Base-by-base conservation (phyloP, 768 basidiomycete genomes). In the Russula sp. region DNA sequence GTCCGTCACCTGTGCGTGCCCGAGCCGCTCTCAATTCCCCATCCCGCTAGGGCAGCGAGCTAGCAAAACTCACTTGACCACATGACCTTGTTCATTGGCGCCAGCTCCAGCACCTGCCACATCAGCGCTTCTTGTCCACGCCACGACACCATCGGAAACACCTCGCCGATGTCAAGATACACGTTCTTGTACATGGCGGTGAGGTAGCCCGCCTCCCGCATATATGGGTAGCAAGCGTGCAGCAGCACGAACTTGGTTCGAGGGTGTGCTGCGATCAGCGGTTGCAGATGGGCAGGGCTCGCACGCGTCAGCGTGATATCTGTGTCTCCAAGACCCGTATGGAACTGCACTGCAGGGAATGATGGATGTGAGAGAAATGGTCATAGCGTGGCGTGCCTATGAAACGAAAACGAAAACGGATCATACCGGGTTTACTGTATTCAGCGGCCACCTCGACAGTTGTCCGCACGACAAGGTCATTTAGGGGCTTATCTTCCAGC, bases 191-290 rank as follows among this genome's bases (percentile, higher is more conserved):
- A 90, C 10, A 86, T 82, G 0, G 88, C 77, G 0, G 87, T 78
- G 55, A 92, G 78, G 72, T 91, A 92, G 6, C 86, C 89, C 6
- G 88, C 89, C 61, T 91, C 89, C 45, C 85, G 81, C 4, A 84
- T 87, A 71, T 81, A 90, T 0, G 90, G 90, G 69, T 91, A 92
- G n/a, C 85, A 79, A 4, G 87, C 79, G 69, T 91, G 90, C 1
- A 92, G 77, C 16, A 92, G 77, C 20, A 92, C 82, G 61, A 92
- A 81, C 6, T 71, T 77, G 3, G 87, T 80, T 6, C 81, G 61
- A 0, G 87, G 84, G 66, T 79, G 85, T 9, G 80, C 81, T 65
- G 81, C 80, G 70, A 91, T 88, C 64, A 88, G 71, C 4, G 83
- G 77, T 69, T 91, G 89, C 70, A 91, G 73, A 54, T 82, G 79